Evolutionary conservation across 2,329 filamentous ascomycete species (phyloP).

Genomic region (Fusarium brevicatenulatum): DNA sequence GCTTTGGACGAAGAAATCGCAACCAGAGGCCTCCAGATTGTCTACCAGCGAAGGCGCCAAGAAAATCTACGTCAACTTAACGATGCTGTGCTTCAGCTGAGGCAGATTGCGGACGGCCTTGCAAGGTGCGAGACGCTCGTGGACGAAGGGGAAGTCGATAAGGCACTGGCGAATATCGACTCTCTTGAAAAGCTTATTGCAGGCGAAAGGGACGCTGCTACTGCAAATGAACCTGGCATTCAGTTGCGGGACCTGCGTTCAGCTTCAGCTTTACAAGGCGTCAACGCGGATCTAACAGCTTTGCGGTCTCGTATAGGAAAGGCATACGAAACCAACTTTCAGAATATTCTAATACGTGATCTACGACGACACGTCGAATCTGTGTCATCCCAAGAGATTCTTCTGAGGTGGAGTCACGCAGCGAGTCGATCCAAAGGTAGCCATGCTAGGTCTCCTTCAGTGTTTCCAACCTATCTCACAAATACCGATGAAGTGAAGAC

Average conservation of each 20-base stretch:
- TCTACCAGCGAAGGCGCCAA: constrained; percentile 81
- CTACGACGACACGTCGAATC: constrained; percentile 81
- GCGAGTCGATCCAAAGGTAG: constrained; percentile 76
- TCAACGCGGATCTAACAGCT: constrained; percentile 79
- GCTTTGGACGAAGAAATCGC: constrained; percentile 89
- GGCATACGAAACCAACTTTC: constrained; percentile 84
- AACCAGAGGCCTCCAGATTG: constrained; percentile 82
- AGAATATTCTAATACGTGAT: constrained; percentile 81
- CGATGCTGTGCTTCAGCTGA: constrained; percentile 84
- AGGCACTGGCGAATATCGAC: constrained; percentile 81
- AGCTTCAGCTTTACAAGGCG: constrained; percentile 81
- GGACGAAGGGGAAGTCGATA: constrained; percentile 83
- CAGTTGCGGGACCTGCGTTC: constrained; percentile 75
- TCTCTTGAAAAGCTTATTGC: constrained; percentile 81
- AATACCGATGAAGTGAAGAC: constrained; percentile 76
- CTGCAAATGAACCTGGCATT: constrained; percentile 44
- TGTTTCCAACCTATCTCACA: constrained; percentile 81
- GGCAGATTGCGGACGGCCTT: constrained; percentile 79
- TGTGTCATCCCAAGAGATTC: constrained; percentile 76
- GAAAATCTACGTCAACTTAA: constrained; percentile 87
- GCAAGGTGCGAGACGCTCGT: constrained; percentile 82
- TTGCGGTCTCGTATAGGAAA: constrained; percentile 85
- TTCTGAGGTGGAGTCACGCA: constrained; percentile 85
- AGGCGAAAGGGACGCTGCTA: constrained; percentile 67
- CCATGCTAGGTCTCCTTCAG: constrained; percentile 72